Base-by-base conservation (phyloP, 148 eudicot species). In the Camellia sinensis region DNA sequence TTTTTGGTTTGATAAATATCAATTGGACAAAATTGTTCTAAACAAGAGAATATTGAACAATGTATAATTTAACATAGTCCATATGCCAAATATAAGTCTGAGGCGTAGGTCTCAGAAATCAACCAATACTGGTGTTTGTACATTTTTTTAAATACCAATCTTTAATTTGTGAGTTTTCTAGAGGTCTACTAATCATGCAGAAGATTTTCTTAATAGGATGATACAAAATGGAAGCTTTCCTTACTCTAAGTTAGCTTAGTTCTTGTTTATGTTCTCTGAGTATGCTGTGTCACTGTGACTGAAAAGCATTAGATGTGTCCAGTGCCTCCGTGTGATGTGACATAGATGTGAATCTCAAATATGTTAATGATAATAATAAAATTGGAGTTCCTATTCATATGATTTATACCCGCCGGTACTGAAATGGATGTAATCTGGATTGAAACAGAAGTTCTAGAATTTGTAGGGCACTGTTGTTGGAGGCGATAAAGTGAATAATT, bases 401-500 rank as follows among this genome's bases (percentile, higher is more conserved):
- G 83, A 77, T 21, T 1, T 74, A 41, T 74, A 94, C 95, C 94
- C 86, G 81, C 84, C 48, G 80, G 66, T 46, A 81, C 3, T 75
- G 81, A 67, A 41, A 70, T 18, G 22, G 89, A 83, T 52, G 64
- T 79, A 79, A 89, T 56, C 54, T 19, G 79, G 76, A 91, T 15
- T n/a, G 93, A 73, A 80, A 93, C 45, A 61, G 94, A 83, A 80
- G 87, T 79, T 44, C 86, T 64, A 67, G 87, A 86, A 76, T 78
- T 90, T 7, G 85, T 54, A 21, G 80, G 53, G 83, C 98, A 95
- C 78, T 78, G 81, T 73, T 89, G 82, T 83, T 86, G 94, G 79
- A 95, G 84, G 80, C 76, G 63, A 84, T 93, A 92, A 48, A 95
- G 76, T 6, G 98, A 92, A 50, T 66, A 71, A 83, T 87, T 82